Base-by-base conservation (phyloP, 306 rosid species). In the Lupinus albus region DNA sequence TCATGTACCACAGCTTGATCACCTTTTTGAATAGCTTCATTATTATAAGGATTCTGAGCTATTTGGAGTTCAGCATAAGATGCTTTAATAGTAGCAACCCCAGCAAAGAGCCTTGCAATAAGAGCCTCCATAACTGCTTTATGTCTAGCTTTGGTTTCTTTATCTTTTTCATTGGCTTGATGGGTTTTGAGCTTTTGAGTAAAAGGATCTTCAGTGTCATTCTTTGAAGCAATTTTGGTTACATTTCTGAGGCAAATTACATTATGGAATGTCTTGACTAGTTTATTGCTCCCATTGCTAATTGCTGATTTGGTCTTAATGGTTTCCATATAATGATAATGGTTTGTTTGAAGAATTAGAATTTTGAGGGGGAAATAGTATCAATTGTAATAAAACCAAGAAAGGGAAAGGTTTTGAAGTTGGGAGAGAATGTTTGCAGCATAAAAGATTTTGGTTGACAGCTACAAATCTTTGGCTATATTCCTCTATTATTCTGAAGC, bases 41-140 rank as follows among this genome's bases (percentile, higher is more conserved):
- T 74, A 64, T 85, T 82, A 82, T 90, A 93, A 0, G 99, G 99
- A 42, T 82, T 74, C 59, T 93, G 99, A 32, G 99, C 99, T 88
- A 91, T 93, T 80, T 93, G 97, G 36, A 93, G 91, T 73, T 93
- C 94, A 0, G 96, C 99, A 6, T 93, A 93, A 6, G 96, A 76
- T 5, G 99, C 97, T 86, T 93, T 93, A 11, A 93, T 88, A 60
- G 97, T 74, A 0, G 99, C 86, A 14, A 93, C 83, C 0, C 85
- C 88, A 0, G 99, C 96, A 30, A 93, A 93, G 58, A 93, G 97
- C 79, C 88, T 88, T 0, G 99, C 95, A 4, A 82, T 78, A 15
- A 90, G 65, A 64, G 99, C 99, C 65, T 93, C 97, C 89, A 90
- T 79, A 14, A 89, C 75, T 0, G 94, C 97, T 70, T 76, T 83